Evolutionary conservation across 306 rosid species (phyloP).

Genomic region (Vachellia collinsii): DNA sequence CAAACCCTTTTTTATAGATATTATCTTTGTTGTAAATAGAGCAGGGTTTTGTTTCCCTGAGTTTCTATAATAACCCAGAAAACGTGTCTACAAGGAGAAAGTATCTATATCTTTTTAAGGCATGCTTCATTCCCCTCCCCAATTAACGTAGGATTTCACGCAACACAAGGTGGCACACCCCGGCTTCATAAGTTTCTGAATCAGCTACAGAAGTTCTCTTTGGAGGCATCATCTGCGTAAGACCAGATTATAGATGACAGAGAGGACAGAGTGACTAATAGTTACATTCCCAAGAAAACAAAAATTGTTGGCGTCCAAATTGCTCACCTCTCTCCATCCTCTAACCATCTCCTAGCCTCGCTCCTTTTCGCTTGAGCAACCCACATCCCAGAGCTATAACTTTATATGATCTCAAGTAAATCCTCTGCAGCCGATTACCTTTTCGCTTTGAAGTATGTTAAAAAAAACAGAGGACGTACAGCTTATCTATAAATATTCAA

Average conservation of each 20-base stretch:
- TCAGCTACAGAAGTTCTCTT: conserved; percentile 54
- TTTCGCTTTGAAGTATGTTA: neutral
- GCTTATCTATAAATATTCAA: neutral
- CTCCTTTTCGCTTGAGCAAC: neutral
- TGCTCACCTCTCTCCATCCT: conserved; percentile 45
- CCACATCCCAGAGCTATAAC: neutral
- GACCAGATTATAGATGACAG: conserved; percentile 61
- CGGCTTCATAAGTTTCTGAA: conserved; percentile 55
- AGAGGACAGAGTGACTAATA: conserved; percentile 49
- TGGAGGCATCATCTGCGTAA: conserved; percentile 64
- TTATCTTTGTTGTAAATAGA: too few species aligned
- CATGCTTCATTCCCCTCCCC: too few species aligned
- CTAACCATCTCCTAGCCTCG: conserved; percentile 53
- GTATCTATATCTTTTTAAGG: too few species aligned
- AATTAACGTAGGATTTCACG: conserved; percentile 22
- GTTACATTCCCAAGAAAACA: conserved; percentile 34
- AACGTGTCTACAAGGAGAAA: too few species aligned
- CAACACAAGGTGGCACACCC: conserved; percentile 71
- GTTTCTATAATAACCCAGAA: too few species aligned
- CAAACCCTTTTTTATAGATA: too few species aligned
- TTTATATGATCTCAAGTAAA: conserved; percentile 44
- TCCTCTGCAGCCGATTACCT: neutral
- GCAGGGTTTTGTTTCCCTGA: too few species aligned
- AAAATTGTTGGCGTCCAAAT: conserved; percentile 36
- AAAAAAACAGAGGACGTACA: neutral